Evolutionary conservation across 208 protist species (phyloP).

Genomic region (Entamoeba histolytica): DNA sequence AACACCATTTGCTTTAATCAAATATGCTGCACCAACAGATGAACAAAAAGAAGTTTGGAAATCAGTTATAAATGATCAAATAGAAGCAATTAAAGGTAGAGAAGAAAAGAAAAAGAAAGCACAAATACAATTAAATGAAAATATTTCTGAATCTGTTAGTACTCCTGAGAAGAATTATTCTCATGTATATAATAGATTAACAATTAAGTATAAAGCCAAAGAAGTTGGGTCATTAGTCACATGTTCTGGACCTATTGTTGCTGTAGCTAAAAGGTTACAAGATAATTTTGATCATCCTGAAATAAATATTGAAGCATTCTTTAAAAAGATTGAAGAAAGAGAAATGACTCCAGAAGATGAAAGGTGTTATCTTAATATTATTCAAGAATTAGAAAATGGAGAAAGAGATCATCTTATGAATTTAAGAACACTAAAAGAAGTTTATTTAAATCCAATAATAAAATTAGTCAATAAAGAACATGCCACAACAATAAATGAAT

Average conservation of each 20-base stretch:
- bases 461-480: not conserved
- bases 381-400: not conserved
- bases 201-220: not conserved
- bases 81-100: not conserved
- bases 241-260: not conserved
- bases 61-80: not conserved
- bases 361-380: not conserved
- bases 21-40: not conserved
- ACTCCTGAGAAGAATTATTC: not conserved
- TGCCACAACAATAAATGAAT: not conserved
- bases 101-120: not conserved
- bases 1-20: not conserved
- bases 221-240: not conserved
- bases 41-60: not conserved
- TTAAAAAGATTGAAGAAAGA: not conserved
- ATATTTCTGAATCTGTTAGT: not conserved
- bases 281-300: not conserved
- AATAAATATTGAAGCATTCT: not conserved
- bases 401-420: not conserved
- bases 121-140: not conserved
- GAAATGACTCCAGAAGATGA: not conserved
- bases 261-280: not conserved
- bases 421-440: not conserved
- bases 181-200: not conserved
- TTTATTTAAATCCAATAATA: not conserved